phyloP scores from a whole-genome alignment of 2,329 filamentous ascomycete genomes.

The Aureobasidium namibiae region DNA sequence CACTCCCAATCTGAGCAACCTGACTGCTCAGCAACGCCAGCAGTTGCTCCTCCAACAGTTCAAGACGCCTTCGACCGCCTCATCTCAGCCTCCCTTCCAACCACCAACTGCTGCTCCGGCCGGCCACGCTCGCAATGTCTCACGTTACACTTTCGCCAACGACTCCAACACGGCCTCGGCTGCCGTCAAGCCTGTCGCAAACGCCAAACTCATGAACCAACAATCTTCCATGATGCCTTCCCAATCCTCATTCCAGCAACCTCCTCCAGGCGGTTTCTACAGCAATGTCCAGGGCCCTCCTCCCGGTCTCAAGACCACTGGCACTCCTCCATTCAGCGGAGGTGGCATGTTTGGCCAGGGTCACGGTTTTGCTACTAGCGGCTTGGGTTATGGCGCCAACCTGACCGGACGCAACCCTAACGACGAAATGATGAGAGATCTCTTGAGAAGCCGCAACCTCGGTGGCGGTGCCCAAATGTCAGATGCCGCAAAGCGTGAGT shows the following conservation, averaged over 20 bases:
- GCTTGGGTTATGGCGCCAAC: slow-evolving; percentile 51
- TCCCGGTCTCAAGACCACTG: slow-evolving; percentile 88
- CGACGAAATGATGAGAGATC: slow-evolving; percentile 70
- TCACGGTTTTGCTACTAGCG: slow-evolving; percentile 67
- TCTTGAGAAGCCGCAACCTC: slow-evolving; percentile 56
- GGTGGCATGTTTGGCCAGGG: slow-evolving; percentile 84
- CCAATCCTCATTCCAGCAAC: slow-evolving; percentile 42
- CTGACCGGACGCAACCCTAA: slow-evolving; percentile 58
- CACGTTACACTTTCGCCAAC: slow-evolving; percentile 79
- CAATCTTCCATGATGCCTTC: slow-evolving; percentile 77
- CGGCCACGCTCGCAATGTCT: slow-evolving; percentile 76
- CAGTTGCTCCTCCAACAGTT: slow-evolving; percentile 56
- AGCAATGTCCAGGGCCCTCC: slow-evolving; percentile 86
- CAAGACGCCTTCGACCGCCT: slow-evolving; percentile 42
- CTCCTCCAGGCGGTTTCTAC: slow-evolving; percentile 58
- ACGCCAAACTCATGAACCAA: slow-evolving; percentile 73
- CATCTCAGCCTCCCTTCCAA: slow-evolving; percentile 13
- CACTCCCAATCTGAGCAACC: slow-evolving; percentile 58
- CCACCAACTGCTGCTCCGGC: slow-evolving; percentile 16
- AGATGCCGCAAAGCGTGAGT: slow-evolving; percentile 97
- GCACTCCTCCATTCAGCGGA: slow-evolving; percentile 75
- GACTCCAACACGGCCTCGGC: slow-evolving; percentile 54
- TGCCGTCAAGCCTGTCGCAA: slow-evolving; percentile 67
- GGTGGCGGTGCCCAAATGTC: slow-evolving; percentile 54
- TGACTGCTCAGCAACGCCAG: slow-evolving; percentile 75